Evolutionary conservation across 106 monocot species (phyloP).

Genomic region (Dactylorhiza incarnata): DNA sequence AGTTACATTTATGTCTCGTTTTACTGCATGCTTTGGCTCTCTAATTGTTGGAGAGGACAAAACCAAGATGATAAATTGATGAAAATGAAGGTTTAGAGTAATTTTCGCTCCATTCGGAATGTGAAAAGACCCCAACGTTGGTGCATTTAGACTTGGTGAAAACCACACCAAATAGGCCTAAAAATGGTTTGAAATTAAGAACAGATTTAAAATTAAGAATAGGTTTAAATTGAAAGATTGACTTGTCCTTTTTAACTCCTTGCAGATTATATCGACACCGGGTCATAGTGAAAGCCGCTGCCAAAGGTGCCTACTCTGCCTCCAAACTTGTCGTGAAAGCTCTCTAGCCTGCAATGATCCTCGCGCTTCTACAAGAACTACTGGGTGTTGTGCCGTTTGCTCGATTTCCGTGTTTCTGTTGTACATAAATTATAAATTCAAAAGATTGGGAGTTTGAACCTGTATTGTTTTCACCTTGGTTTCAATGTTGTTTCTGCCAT

Average conservation of each 20-base stretch:
- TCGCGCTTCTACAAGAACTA: not conserved
- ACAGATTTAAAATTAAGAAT: too few species aligned
- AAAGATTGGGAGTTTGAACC: not conserved
- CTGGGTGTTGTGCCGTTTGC: not conserved
- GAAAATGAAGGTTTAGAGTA: not conserved
- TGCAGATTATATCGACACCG: conserved; percentile 58
- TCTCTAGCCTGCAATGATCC: conserved; percentile 18
- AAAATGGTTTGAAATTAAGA: too few species aligned
- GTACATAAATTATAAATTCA: not conserved
- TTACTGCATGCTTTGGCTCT: too few species aligned
- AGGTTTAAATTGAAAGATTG: too few species aligned
- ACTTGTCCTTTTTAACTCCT: not conserved
- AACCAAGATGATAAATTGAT: not conserved
- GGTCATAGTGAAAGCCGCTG: conserved; percentile 57
- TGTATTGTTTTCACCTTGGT: not conserved
- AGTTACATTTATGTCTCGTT: too few species aligned
- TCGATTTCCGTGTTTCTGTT: not conserved
- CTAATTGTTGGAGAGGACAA: too few species aligned
- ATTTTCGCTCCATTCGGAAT: not conserved
- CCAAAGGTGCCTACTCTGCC: conserved; percentile 36
- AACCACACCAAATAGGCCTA: too few species aligned
- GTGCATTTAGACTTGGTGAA: too few species aligned
- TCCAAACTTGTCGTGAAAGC: conserved; percentile 49
- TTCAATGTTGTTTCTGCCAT: not conserved
- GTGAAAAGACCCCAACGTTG: too few species aligned